A percentile compares a stretch with the other conserved stretches of the same genome.
Conservation (phyloP, 768 basidiomycete genomes). For the Calocybe cyanea region DNA sequence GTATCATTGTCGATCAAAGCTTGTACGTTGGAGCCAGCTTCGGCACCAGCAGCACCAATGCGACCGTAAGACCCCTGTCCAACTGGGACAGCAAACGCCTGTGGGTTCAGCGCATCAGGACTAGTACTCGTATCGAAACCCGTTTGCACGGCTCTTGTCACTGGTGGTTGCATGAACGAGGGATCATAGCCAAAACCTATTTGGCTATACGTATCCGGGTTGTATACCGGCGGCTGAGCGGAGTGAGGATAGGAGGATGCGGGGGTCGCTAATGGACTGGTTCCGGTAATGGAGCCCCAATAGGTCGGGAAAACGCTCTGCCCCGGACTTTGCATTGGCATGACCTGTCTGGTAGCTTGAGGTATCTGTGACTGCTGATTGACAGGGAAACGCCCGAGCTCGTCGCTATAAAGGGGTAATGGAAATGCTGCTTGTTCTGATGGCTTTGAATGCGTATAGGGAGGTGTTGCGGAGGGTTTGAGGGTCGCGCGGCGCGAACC, state of each 20-base stretch:
- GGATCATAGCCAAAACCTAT: constrained; percentile 14
- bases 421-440: constrained; percentile 15
- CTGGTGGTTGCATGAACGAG: neutral
- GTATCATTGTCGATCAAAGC: constrained; percentile 42
- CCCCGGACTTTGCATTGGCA: neutral
- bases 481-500: constrained; percentile 30
- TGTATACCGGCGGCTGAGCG: constrained; percentile 8
- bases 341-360: neutral
- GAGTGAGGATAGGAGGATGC: neutral
- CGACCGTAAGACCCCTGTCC: constrained; percentile 1
- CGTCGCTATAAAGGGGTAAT: constrained; percentile 59
- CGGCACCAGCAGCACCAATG: neutral
- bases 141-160: neutral
- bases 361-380: constrained; percentile 21
- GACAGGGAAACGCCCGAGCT: constrained; percentile 51
- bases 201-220: constrained; percentile 23
- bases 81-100: neutral
- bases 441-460: neutral
- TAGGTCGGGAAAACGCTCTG: neutral
- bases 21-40: constrained; percentile 6
- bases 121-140: neutral
- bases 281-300: constrained; percentile 3
- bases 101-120: neutral
- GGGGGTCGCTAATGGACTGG: neutral
- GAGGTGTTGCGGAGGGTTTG: constrained; percentile 2